Base-by-base conservation (phyloP, 2,329 filamentous ascomycete species). In the Zasmidium angulare region DNA sequence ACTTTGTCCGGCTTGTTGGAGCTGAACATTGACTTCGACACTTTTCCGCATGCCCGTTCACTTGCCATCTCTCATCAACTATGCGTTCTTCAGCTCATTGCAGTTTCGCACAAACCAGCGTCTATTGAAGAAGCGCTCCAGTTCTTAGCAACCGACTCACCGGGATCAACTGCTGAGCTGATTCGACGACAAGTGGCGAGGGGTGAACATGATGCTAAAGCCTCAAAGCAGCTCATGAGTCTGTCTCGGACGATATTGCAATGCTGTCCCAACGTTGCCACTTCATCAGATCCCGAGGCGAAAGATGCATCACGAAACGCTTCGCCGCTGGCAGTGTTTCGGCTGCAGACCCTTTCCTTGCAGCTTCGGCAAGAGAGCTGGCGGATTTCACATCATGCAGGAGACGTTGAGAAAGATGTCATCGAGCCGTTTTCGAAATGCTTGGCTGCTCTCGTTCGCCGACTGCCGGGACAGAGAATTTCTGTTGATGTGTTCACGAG, bases 181-280 rank as follows among this genome's bases (percentile, higher is more conserved):
- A 76, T 91, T 1, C 68, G 81, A 7, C 72, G 77, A 7, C 77
- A 81, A 4, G 78, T 79, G 0, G 75, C 77, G 55, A 71, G 76
- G 2, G 76, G 81, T 17, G 79, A 83, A n/a, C 71, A 77, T 24
- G 69, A 68, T 11, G 75, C 77, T 7, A 91, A 89, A 69, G 78
- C 81, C 19, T 80, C 84, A 10, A 85, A 84, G 2, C 88, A 91
- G 62, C 76, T 93, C 19, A 88, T 91, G 52, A 81, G 80, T 0
- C 70, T 91, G 1, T 86, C 87, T 0, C 86, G 89, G 64, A 80
- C 81, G 2, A 76, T 92, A 0, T 76, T 92, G 1, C 83, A 85
- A 0, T 74, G 92, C 1, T 84, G 86, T 24, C 89, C 89, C 1
- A 88, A 84, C 66, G 78, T 89, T n/a, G 85, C 88, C 1, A 77